Conservation (phyloP, 108 stramenopile species). For the Fragilaria crotonensis region DNA sequence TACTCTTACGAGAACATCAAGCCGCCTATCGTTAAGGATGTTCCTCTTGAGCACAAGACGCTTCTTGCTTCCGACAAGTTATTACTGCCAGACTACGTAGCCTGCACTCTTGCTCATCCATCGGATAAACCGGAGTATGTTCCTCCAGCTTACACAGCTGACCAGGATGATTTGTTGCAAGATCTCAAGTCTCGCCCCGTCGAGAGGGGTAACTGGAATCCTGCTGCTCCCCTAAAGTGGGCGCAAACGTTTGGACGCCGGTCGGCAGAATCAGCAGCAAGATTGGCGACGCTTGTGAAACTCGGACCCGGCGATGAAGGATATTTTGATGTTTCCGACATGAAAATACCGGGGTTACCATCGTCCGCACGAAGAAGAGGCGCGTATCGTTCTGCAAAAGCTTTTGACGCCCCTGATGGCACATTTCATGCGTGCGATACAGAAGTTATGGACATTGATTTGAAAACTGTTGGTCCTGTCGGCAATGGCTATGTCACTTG, state of each 20-base stretch:
- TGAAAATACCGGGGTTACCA: slow-evolving; percentile 27
- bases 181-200: slow-evolving; percentile 31
- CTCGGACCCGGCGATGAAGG: slow-evolving; percentile 64
- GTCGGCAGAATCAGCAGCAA: slow-evolving; percentile 25
- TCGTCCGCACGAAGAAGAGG: slow-evolving; percentile 68
- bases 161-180: slow-evolving; percentile 14
- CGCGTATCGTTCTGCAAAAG: slow-evolving; percentile 35
- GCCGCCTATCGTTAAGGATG: too few species aligned
- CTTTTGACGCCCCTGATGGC: slow-evolving; percentile 20
- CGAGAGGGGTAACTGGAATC: slow-evolving; percentile 60
- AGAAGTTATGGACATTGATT: slow-evolving; percentile 95
- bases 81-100: too few species aligned
- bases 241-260: slow-evolving; percentile 58
- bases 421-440: slow-evolving; percentile 94
- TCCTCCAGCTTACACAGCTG: too few species aligned
- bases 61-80: too few species aligned
- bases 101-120: too few species aligned
- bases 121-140: too few species aligned
- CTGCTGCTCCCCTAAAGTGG: slow-evolving; percentile 51
- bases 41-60: too few species aligned
- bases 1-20: too few species aligned
- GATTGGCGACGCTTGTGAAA: slow-evolving; percentile 24
- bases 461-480: slow-evolving; percentile 80
- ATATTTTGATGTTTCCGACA: slow-evolving; percentile 46
- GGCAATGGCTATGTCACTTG: slow-evolving; percentile 97